Conservation (phyloP, 2,329 filamentous ascomycete genomes). For the Aspergillus sp. region DNA sequence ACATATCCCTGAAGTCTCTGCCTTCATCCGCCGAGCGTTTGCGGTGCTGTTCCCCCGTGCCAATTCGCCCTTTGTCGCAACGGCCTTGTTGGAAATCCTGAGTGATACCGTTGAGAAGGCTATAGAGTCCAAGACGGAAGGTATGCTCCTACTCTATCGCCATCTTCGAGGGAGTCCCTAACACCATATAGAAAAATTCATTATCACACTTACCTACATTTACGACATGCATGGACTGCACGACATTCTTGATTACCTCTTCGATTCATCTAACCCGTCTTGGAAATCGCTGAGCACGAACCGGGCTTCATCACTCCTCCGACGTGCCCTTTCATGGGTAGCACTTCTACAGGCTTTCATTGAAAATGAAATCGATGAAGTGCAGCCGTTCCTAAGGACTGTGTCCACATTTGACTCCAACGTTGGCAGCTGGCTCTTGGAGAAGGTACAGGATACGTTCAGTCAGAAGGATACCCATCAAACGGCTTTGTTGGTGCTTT, state of each 20-base stretch:
- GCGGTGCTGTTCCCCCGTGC: slow-evolving; percentile 25
- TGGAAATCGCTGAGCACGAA: slow-evolving; percentile 29
- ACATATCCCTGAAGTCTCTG: slow-evolving; percentile 25
- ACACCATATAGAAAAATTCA: slow-evolving; percentile 16
- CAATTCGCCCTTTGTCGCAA: slow-evolving; percentile 35
- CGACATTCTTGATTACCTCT: slow-evolving; percentile 24
- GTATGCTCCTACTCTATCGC: slow-evolving; percentile 16
- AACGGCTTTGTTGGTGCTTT: slow-evolving; percentile 26
- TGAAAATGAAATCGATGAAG: slow-evolving; percentile 13
- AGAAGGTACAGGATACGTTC: slow-evolving; percentile 28
- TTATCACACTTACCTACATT: slow-evolving; percentile 19
- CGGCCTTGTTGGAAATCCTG: slow-evolving; percentile 36
- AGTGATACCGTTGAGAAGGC: slow-evolving; percentile 36
- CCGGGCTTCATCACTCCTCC: slow-evolving; percentile 35
- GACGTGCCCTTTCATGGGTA: slow-evolving; percentile 35
- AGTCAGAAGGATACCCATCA: slow-evolving; percentile 20
- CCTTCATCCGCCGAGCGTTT: slow-evolving; percentile 26
- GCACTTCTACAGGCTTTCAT: slow-evolving; percentile 24
- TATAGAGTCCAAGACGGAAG: slow-evolving; percentile 27
- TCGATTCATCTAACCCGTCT: slow-evolving; percentile 24
- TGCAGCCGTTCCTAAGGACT: slow-evolving; percentile 22
- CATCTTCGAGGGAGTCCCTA: not conserved
- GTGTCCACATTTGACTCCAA: slow-evolving; percentile 33
- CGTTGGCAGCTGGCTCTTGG: slow-evolving; percentile 34
- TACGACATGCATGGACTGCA: slow-evolving; percentile 27